These are phyloP conservation scores for Lotmaria passim DNA, from an alignment of 208 protist genomes.

Conservation along the genomic window DNA sequence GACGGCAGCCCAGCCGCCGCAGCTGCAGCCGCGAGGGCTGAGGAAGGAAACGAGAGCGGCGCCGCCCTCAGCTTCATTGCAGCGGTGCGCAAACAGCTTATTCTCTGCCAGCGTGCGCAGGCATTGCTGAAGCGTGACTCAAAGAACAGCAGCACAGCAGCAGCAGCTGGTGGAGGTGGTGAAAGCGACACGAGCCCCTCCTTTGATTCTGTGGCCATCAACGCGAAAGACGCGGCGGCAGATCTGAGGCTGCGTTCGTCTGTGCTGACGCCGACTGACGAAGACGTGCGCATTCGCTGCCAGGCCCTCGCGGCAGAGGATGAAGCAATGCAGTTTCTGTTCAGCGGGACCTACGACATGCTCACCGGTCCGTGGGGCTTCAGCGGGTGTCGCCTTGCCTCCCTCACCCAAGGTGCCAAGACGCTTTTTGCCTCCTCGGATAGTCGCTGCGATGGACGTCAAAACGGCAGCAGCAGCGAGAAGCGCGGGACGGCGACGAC, in stretches of 20 bases:
- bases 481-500: not conserved
- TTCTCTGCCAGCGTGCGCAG: constrained; percentile 11
- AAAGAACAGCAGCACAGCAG: not conserved
- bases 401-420: constrained; percentile 5
- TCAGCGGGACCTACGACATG: constrained; percentile 21
- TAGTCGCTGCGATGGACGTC: not conserved
- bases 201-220: too few relatives aligned
- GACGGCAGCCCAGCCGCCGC: constrained; percentile 8
- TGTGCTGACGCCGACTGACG: not conserved
- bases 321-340: constrained; percentile 30
- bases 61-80: constrained; percentile 2
- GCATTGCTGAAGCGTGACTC: not conserved
- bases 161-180: not conserved
- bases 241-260: not conserved
- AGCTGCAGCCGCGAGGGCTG: constrained; percentile 3
- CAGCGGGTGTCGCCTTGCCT: constrained; percentile 16
- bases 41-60: constrained; percentile 9
- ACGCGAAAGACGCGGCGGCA: not conserved
- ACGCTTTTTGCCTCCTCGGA: not conserved
- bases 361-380: constrained; percentile 38
- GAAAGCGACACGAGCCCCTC: not conserved
- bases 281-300: constrained; percentile 24
- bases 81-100: constrained; percentile 12
- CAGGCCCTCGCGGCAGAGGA: constrained; percentile 25
- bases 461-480: not conserved